Evolutionary conservation across 2,329 filamentous ascomycete species (phyloP).

Genomic region (Pseudocercospora crystallina): DNA sequence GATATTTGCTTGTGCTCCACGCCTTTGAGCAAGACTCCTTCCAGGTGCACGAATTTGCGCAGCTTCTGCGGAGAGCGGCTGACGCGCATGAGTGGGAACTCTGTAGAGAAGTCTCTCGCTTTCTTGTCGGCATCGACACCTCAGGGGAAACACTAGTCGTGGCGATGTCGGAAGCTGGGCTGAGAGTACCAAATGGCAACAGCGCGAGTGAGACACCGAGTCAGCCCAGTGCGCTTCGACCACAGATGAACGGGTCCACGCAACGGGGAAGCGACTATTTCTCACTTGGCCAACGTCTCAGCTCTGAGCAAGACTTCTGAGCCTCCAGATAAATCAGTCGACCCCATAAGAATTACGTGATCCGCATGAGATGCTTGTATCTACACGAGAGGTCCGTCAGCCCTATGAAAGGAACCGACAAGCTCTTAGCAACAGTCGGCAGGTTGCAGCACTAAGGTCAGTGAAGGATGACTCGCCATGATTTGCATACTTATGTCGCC

Average conservation of each 20-base stretch:
- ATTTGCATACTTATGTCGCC: too few species aligned
- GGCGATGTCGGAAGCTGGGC: conserved; percentile 54
- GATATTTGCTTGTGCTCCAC: conserved; percentile 92
- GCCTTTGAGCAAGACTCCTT: conserved; percentile 59
- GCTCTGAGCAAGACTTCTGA: background rate
- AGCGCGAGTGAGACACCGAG: background rate
- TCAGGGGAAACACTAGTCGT: conserved; percentile 75
- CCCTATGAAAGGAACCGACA: too few species aligned
- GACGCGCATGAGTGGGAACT: conserved; percentile 89
- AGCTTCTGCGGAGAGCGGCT: conserved; percentile 77
- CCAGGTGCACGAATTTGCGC: conserved; percentile 68
- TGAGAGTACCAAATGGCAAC: conserved; percentile 14
- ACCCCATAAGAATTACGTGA: too few species aligned
- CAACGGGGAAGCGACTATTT: conserved; percentile 12
- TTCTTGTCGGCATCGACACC: conserved; percentile 87
- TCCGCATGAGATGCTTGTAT: too few species aligned
- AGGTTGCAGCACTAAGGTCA: too few species aligned
- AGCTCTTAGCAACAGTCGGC: too few species aligned
- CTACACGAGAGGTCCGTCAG: too few species aligned
- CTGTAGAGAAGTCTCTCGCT: conserved; percentile 92
- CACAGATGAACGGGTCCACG: conserved; percentile 2
- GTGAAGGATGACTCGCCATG: too few species aligned
- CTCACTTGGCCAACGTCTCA: conserved; percentile 10
- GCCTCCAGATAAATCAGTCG: too few species aligned
- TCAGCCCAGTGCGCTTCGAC: background rate